Conservation (phyloP, 371 early-diverging fungal genomes). For the Mortierella sp. region DNA sequence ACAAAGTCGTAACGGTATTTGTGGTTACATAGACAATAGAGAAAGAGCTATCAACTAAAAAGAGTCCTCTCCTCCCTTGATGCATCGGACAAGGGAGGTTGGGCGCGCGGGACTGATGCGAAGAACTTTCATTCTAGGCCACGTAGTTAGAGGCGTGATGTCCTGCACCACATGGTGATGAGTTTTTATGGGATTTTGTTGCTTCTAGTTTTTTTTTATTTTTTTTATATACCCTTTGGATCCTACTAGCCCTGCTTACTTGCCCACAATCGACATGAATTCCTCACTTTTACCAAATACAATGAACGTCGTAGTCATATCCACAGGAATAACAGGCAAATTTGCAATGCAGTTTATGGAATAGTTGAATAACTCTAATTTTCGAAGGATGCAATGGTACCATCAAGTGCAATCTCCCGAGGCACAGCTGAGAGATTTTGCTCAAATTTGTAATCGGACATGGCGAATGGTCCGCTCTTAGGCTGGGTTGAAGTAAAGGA, state of each 20-base stretch:
- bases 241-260: background rate
- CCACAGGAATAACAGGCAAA: background rate
- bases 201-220: no score
- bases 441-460: conserved; percentile 30
- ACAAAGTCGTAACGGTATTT: no score
- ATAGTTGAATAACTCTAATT: conserved; percentile 5
- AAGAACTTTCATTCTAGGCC: no score
- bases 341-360: background rate
- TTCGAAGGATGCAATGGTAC: conserved; percentile 46
- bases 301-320: background rate
- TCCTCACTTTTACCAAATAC: background rate
- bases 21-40: no score
- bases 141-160: no score
- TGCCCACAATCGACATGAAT: no score
- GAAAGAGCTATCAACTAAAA: no score
- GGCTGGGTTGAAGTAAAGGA: conserved; percentile 32
- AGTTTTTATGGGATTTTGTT: no score
- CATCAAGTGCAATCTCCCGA: conserved; percentile 31
- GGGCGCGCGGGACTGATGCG: no score
- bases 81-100: no score
- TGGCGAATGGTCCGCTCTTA: conserved; percentile 39
- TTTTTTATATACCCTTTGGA: background rate
- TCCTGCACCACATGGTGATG: no score
- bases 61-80: no score
- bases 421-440: conserved; percentile 13